phyloP scores from a whole-genome alignment of 108 stramenopile genomes.

The Ochromonas danica region DNA sequence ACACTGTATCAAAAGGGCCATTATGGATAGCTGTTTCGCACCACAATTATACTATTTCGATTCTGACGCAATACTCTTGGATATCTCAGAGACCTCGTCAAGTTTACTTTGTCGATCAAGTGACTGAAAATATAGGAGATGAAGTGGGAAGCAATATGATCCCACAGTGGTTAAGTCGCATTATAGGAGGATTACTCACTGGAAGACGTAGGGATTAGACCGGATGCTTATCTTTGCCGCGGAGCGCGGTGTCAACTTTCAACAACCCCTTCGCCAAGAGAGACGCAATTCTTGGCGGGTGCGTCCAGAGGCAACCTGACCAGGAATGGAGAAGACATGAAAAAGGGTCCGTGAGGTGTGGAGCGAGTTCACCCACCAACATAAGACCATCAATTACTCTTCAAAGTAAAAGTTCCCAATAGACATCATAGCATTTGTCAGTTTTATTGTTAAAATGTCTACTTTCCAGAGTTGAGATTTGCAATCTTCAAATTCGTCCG shows the following conservation, averaged over 20 bases:
- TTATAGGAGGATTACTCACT: slow-evolving; percentile 78
- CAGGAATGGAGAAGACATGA: neutral
- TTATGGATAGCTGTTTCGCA: slow-evolving; percentile 24
- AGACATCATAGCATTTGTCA: too few relatives aligned
- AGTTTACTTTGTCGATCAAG: slow-evolving; percentile 42
- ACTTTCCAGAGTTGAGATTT: too few relatives aligned
- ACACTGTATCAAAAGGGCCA: slow-evolving; percentile 26
- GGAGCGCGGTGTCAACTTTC: slow-evolving; percentile 51
- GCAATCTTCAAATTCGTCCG: too few relatives aligned
- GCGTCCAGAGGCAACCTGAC: slow-evolving; percentile 10
- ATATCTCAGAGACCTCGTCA: slow-evolving; percentile 28
- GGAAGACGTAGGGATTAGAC: slow-evolving; percentile 61
- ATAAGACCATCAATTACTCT: slow-evolving; percentile 48
- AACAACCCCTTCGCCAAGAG: slow-evolving; percentile 55
- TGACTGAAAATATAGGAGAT: slow-evolving; percentile 36
- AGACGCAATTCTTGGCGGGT: neutral
- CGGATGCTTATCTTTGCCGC: slow-evolving; percentile 59
- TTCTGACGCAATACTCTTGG: neutral
- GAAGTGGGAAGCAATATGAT: slow-evolving; percentile 8
- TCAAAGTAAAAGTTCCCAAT: slow-evolving; percentile 32
- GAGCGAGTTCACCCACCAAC: slow-evolving; percentile 38
- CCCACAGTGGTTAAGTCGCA: slow-evolving; percentile 64
- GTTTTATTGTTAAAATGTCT: too few relatives aligned
- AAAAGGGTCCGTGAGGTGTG: neutral
- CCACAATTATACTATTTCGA: slow-evolving; percentile 32